Base-by-base conservation (phyloP, 2,329 filamentous ascomycete species). In the Aspergillus texensis region DNA sequence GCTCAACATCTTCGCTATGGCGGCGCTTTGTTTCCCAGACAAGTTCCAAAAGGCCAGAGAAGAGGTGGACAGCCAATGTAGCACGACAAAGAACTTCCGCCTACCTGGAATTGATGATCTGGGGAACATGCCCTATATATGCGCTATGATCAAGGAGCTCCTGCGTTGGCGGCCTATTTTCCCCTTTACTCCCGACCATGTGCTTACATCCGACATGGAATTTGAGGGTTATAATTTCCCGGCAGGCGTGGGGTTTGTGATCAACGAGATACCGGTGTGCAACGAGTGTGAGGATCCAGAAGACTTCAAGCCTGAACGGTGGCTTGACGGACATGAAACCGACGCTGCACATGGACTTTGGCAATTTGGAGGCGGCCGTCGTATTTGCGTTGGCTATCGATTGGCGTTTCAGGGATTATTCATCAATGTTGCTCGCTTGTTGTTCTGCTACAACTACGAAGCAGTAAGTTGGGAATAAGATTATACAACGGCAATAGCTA, bases 301-400 rank as follows among this genome's bases (percentile, higher is more conserved):
- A 1, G 61, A 61, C 0, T 79, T 79, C 52, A 61, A 65, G 36
- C 78, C 77, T 0, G 77, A 79, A 56, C 57, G 78, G n/a, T 80
- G 77, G 77, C 63, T 81, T 9, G 71, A 79, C 58, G 71, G 72
- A 1, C 57, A 72, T n/a, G 71, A 76, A 48, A 57, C 57, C 6
- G 72, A 76, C 60, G 52, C 68, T 0, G 43, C 68, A 3, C 72
- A 77, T 60, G 74, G 74, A 5, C 68, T 75, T 26, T 77, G 72
- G 72, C 65, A 71, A 26, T 79, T 79, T 71, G 77, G 78, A 2
- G 70, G 67, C 39, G 77, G 76, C 6, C 64, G 77, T 14, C 68
- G 77, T n/a, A 64, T 76, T 8, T 78, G 77, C 57, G 75, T 76
- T 14, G 76, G 77, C 1, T 76, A 74, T 41, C 67, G 70, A 46